These are phyloP conservation scores for Wickerhamomyces hampshirensis DNA, from an alignment of 805 yeast genomes.

Conservation along the genomic window DNA sequence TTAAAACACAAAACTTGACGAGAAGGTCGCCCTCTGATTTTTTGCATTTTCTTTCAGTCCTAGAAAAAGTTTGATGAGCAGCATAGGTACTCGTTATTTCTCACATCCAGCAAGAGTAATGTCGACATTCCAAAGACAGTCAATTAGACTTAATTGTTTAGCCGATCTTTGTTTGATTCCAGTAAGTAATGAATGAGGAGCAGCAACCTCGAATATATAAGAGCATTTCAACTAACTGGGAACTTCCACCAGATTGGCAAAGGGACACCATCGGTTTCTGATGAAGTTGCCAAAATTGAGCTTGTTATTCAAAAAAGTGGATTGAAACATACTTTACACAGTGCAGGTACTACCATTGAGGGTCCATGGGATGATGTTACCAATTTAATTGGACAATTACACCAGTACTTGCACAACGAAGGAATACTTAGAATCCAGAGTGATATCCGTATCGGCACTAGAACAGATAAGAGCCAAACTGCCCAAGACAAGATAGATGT, in stretches of 20 bases:
- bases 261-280: constrained; percentile 69
- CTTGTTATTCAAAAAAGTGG: constrained; percentile 55
- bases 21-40: too few species aligned
- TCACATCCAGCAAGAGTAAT: constrained; percentile 12
- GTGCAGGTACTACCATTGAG: constrained; percentile 88
- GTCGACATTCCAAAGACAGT: constrained; percentile 14
- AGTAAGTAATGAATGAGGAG: constrained; percentile 34
- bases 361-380: constrained; percentile 93
- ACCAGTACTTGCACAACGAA: constrained; percentile 61
- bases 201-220: neutral
- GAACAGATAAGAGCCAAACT: constrained; percentile 68
- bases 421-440: constrained; percentile 80
- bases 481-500: constrained; percentile 69
- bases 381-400: constrained; percentile 72
- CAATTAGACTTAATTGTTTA: constrained; percentile 54
- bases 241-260: constrained; percentile 61
- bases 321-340: constrained; percentile 67
- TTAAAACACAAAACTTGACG: too few species aligned
- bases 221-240: constrained; percentile 1
- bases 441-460: constrained; percentile 83
- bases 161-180: constrained; percentile 89
- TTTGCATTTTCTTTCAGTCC: too few species aligned
- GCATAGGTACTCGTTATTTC: neutral
- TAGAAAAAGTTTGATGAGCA: too few species aligned
- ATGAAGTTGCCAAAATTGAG: constrained; percentile 71